phyloP scores from a whole-genome alignment of 768 basidiomycete genomes.

The Pleurotus ostreatus region DNA sequence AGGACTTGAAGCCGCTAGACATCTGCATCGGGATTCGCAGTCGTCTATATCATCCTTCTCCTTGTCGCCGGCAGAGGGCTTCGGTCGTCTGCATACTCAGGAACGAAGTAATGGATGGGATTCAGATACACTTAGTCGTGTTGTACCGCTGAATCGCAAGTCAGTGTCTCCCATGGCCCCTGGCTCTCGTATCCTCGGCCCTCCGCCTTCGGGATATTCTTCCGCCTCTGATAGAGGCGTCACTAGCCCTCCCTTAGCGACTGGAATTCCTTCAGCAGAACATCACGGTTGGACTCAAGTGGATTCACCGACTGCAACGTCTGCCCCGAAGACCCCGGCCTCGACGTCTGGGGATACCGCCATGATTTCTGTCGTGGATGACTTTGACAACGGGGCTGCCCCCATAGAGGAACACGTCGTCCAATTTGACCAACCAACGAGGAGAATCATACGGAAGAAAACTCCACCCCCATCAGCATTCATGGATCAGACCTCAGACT shows the following conservation, averaged over 20 bases:
- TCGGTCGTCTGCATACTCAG: constrained; percentile 25
- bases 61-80: constrained; percentile 51
- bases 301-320: constrained; percentile 2
- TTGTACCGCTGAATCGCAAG: constrained; percentile 61
- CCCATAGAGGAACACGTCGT: background rate
- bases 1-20: constrained; percentile 47
- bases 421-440: constrained; percentile 20
- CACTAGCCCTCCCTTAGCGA: constrained; percentile 25
- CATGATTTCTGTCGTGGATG: background rate
- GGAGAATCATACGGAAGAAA: constrained; percentile 33
- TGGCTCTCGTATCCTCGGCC: constrained; percentile 33
- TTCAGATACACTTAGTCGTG: constrained; percentile 41
- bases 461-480: constrained; percentile 24
- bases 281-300: constrained; percentile 2
- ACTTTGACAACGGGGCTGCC: constrained; percentile 14
- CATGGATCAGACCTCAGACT: constrained; percentile 46
- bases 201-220: constrained; percentile 38
- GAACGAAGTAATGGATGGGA: constrained; percentile 59
- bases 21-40: constrained; percentile 47
- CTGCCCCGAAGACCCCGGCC: constrained; percentile 33
- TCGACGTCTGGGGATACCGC: constrained; percentile 14
- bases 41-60: constrained; percentile 56
- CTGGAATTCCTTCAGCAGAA: constrained; percentile 8
- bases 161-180: constrained; percentile 73
- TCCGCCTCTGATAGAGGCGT: constrained; percentile 32